Evolutionary conservation across 148 eudicot species (phyloP), one percentile per base, ranked within the genome.

Genomic region (Persicaria tinctoria): DNA sequence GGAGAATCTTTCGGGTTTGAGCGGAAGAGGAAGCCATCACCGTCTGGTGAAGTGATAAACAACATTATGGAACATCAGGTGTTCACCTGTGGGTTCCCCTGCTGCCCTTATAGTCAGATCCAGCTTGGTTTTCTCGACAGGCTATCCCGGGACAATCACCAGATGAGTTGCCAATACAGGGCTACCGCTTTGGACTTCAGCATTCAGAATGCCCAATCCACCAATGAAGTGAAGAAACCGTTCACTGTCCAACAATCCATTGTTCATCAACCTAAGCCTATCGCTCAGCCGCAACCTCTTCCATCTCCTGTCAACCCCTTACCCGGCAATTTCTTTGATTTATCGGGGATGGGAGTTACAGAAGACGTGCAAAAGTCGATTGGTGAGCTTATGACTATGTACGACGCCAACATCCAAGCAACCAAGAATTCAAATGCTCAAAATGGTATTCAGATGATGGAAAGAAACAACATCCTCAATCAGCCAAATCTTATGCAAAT

Each of bases 321-420:
- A 3, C 41, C 44, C 48, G 79, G 77, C 49, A 77, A 82, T 69
- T 9, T 85, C 51, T 85, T 83, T 62, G 82, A 87, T 76, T 57
- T 83, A 56, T 50, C 87, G 0, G 88, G 80, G 5, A 54, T 78
- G 6, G 87, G 82, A 74, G 85, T 87, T 73, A 82, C 89, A 1
- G 93, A 87, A 74, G 93, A 89, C 62, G 93, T 87, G 75, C 85
- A 82, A 69, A 85, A 82, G 73, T 80, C 80, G 83, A 89, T 89
- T 69, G 78, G 54, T 45, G 87, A 87, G 12, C 86, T 85, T 14
- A 83, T 89, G 87, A 77, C 90, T 3, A 73, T 85, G 38, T 89
- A 89, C 54, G 93, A 89, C 49, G 46, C 59, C 54, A 85, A 86
- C 73, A 76, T 83, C 53, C 87, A 83, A 80, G 85, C 79, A 32